phyloP scores from a whole-genome alignment of 192 early-diverging fungal genomes.

The Backusella mclennaniae region DNA sequence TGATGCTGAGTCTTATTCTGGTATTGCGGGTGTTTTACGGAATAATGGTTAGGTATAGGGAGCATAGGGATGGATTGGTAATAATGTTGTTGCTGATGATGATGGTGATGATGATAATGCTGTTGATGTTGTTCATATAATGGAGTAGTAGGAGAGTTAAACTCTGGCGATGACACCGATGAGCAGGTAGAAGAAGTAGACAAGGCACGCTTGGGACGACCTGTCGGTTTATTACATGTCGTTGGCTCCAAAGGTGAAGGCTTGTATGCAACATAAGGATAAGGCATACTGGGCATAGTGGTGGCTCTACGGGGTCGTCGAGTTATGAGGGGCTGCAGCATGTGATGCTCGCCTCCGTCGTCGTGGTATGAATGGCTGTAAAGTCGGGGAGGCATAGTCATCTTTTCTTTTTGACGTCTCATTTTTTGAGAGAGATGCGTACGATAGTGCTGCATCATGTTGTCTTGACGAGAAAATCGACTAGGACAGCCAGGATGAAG shows the following conservation, averaged over 20 bases:
- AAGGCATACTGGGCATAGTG: slow-evolving; percentile 14
- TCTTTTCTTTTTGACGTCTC: slow-evolving; percentile 40
- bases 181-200: slow-evolving; percentile 14
- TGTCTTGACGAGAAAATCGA: slow-evolving; percentile 80
- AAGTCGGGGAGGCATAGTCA: slow-evolving; percentile 10
- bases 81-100: not conserved
- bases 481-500: slow-evolving; percentile 65
- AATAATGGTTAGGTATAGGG: not conserved
- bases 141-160: slow-evolving; percentile 1
- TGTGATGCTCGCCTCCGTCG: slow-evolving; percentile 10
- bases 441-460: slow-evolving; percentile 87
- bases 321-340: slow-evolving; percentile 12
- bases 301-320: slow-evolving; percentile 16
- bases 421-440: slow-evolving; percentile 72
- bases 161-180: not conserved
- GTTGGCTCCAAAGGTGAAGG: not conserved
- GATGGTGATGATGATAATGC: not conserved
- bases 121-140: not conserved
- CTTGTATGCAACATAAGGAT: slow-evolving; percentile 13
- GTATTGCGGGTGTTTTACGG: not conserved
- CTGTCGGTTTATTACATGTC: not conserved
- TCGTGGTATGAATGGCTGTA: slow-evolving; percentile 16
- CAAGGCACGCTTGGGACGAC: slow-evolving; percentile 1
- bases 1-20: not conserved
- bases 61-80: not conserved